A percentile compares a stretch with the other conserved stretches of the same genome.
These are phyloP conservation scores for Eutypella sp. DNA, from an alignment of 2,329 filamentous ascomycete species.

Conservation along the genomic window DNA sequence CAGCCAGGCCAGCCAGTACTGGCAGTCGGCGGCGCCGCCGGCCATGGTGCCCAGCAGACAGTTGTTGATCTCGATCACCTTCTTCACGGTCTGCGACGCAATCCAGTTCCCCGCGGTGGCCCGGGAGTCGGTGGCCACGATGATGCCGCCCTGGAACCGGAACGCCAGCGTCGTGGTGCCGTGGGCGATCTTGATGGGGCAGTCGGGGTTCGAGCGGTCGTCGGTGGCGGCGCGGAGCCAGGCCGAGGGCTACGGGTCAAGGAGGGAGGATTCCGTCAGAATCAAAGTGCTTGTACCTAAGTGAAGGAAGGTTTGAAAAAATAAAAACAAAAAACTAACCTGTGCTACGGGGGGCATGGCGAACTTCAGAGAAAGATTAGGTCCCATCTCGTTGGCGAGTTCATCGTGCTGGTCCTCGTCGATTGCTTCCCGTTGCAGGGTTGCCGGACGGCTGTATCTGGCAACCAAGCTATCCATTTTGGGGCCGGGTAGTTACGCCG, in stretches of 20 bases:
- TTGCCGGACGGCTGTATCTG: conserved; percentile 78
- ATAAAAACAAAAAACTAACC: conserved; percentile 46
- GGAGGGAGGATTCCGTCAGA: not conserved
- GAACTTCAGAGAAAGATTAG: conserved; percentile 85
- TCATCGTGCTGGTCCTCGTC: conserved; percentile 70
- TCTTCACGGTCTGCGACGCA: conserved; percentile 98
- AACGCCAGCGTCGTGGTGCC: conserved; percentile 97
- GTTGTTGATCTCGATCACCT: conserved; percentile 98
- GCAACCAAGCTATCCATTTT: conserved; percentile 90
- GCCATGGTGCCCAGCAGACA: conserved; percentile 96
- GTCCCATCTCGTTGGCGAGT: conserved; percentile 62
- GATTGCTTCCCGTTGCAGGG: conserved; percentile 66
- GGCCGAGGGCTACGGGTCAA: conserved; percentile 67
- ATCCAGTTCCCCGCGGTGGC: conserved; percentile 99
- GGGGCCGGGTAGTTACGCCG: conserved; percentile 5
- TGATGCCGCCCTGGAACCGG: conserved; percentile 96
- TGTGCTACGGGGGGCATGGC: conserved; percentile 89
- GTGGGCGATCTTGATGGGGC: conserved; percentile 99
- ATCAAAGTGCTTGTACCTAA: too few species aligned
- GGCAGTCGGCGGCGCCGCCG: conserved; percentile 96
- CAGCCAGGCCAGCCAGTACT: conserved; percentile 99
- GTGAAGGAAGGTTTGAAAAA: too few species aligned
- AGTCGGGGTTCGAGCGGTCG: conserved; percentile 92
- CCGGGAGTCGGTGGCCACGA: conserved; percentile 95
- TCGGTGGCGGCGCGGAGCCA: conserved; percentile 97